phyloP scores from a whole-genome alignment of 2,329 filamentous ascomycete genomes.

The Paraphaeosphaeria minitans region DNA sequence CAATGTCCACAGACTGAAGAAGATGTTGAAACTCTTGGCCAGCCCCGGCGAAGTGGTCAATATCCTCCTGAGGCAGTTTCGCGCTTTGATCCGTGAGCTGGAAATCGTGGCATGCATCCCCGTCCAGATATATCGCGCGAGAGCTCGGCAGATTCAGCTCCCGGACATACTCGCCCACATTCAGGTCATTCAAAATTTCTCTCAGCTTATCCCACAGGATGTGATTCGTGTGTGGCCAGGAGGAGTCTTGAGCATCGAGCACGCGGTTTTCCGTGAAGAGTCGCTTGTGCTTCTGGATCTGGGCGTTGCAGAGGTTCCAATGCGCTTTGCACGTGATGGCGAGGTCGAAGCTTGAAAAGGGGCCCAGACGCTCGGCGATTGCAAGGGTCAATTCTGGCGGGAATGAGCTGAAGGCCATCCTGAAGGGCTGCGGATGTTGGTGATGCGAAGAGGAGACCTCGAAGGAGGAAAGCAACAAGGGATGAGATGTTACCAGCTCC shows the following conservation, averaged over 20 bases:
- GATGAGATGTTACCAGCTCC: neutral
- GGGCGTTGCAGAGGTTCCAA: slow-evolving; percentile 6
- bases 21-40: slow-evolving; percentile 6
- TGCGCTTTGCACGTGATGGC: slow-evolving; percentile 21
- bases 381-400: slow-evolving; percentile 20
- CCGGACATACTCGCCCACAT: slow-evolving; percentile 21
- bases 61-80: slow-evolving; percentile 10
- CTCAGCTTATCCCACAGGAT: slow-evolving; percentile 16
- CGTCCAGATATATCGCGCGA: slow-evolving; percentile 8
- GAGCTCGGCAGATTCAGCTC: slow-evolving; percentile 19
- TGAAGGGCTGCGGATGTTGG: too few species aligned
- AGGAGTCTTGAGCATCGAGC: slow-evolving; percentile 4
- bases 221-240: neutral
- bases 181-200: slow-evolving; percentile 18
- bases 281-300: slow-evolving; percentile 15
- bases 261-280: slow-evolving; percentile 13
- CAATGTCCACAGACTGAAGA: neutral
- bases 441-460: neutral
- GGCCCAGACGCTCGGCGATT: slow-evolving; percentile 19
- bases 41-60: slow-evolving; percentile 11
- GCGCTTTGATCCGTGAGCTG: neutral
- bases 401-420: slow-evolving; percentile 18
- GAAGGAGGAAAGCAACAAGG: neutral
- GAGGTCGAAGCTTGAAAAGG: slow-evolving; percentile 16
- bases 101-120: neutral